Evolutionary conservation across 768 basidiomycete species (phyloP).

Genomic region (Trametes meyenii): DNA sequence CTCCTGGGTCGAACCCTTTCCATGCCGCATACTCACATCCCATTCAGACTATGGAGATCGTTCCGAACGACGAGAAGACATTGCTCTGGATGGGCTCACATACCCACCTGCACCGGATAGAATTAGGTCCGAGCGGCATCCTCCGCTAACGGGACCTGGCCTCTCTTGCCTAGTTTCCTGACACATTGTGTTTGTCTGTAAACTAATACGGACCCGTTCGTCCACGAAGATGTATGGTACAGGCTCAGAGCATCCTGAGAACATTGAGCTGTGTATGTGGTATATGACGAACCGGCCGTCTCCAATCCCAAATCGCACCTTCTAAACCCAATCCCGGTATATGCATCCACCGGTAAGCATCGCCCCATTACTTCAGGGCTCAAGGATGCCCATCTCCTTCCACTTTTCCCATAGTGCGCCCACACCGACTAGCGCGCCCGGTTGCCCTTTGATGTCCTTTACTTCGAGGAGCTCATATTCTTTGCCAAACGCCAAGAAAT

Average conservation of each 20-base stretch:
- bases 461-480: slow-evolving; percentile 91
- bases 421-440: slow-evolving; percentile 64
- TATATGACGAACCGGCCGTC: slow-evolving; percentile 29
- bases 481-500: slow-evolving; percentile 93
- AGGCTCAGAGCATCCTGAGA: slow-evolving; percentile 9
- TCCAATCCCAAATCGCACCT: slow-evolving; percentile 12
- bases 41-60: slow-evolving; percentile 53
- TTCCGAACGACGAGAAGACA: slow-evolving; percentile 42
- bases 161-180: neutral
- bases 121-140: slow-evolving; percentile 6
- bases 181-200: neutral
- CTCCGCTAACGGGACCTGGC: neutral
- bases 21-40: slow-evolving; percentile 40
- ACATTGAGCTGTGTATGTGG: slow-evolving; percentile 18
- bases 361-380: slow-evolving; percentile 43
- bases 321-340: neutral
- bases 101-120: slow-evolving; percentile 38
- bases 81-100: slow-evolving; percentile 59
- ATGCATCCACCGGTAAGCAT: neutral
- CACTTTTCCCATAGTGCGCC: slow-evolving; percentile 87
- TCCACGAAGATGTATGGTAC: slow-evolving; percentile 20
- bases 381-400: slow-evolving; percentile 83
- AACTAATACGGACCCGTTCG: neutral
- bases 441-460: slow-evolving; percentile 80
- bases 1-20: slow-evolving; percentile 30